Percentiles rank a stretch among this genome's conserved stretches.
These are phyloP conservation scores for Elsinoe batatas DNA, from an alignment of 2,329 filamentous ascomycete species.

Conservation along the genomic window DNA sequence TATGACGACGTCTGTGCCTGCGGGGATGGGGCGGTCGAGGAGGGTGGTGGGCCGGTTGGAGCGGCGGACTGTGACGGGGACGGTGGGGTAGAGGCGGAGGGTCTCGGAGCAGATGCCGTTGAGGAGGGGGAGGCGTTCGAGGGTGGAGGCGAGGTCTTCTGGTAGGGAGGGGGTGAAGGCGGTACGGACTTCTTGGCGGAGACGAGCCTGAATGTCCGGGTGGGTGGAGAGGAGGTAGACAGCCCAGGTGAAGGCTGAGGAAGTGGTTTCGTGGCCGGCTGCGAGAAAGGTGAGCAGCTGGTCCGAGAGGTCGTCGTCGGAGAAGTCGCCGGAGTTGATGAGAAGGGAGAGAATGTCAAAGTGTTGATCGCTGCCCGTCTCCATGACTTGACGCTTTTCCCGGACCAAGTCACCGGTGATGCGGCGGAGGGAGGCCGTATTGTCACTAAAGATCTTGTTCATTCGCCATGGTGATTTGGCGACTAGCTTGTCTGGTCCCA, in stretches of 20 bases:
- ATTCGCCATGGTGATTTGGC: constrained; percentile 6
- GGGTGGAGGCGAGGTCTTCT: constrained; percentile 27
- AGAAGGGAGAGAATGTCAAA: constrained; percentile 40
- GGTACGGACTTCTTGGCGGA: constrained; percentile 58
- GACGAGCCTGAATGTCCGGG: constrained; percentile 53
- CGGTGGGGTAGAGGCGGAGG: constrained; percentile 18
- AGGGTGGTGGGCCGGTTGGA: constrained; percentile 18
- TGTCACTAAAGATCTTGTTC: background rate
- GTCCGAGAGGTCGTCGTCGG: constrained; percentile 43
- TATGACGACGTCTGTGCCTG: constrained; percentile 30
- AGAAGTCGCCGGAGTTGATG: constrained; percentile 44
- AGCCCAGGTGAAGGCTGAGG: constrained; percentile 66
- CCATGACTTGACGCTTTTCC: constrained; percentile 27
- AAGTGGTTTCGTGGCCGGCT: constrained; percentile 64
- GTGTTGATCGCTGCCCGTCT: constrained; percentile 17
- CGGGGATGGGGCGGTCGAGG: constrained; percentile 29
- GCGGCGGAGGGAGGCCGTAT: constrained; percentile 21
- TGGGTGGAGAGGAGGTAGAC: constrained; percentile 58
- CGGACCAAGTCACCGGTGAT: constrained; percentile 39
- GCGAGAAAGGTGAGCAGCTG: constrained; percentile 49
- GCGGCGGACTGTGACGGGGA: constrained; percentile 16
- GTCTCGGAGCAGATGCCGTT: constrained; percentile 36
- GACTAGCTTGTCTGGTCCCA: constrained; percentile 3
- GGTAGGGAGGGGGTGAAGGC: constrained; percentile 34
- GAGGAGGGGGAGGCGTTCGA: constrained; percentile 37